Evolutionary conservation across 345 rosid species (phyloP).

Genomic region (Citrus sp.): DNA sequence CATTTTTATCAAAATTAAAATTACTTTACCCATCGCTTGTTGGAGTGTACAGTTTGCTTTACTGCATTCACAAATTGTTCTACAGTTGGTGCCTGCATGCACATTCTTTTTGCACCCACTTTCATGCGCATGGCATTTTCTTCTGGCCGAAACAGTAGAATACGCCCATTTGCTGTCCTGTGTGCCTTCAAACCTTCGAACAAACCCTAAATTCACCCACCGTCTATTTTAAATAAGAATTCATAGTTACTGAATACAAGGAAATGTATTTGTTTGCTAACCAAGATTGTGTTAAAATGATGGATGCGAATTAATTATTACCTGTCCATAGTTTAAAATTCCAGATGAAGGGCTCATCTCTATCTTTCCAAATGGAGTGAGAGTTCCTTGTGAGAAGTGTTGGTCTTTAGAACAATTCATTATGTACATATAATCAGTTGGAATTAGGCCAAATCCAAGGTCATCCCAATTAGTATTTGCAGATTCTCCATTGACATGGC

Average conservation of each 20-base stretch:
- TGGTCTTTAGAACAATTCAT: constrained; percentile 27
- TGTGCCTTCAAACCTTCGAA: constrained; percentile 37
- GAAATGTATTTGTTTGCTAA: no score
- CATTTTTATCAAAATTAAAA: no score
- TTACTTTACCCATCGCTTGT: constrained; percentile 29
- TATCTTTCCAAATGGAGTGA: constrained; percentile 38
- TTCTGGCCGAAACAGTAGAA: constrained; percentile 37
- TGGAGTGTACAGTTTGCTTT: constrained; percentile 47
- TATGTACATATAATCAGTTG: constrained; percentile 34
- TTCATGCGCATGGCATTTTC: constrained; percentile 40
- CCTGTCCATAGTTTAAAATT: constrained; percentile 65
- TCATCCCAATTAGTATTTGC: constrained; percentile 32
- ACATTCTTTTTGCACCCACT: constrained; percentile 53
- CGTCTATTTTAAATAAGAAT: no score
- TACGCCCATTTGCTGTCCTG: constrained; percentile 19
- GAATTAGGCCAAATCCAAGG: constrained; percentile 27
- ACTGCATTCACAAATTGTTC: constrained; percentile 54
- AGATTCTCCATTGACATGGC: not conserved
- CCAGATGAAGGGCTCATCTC: constrained; percentile 49
- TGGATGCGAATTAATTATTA: not conserved
- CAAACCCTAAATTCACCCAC: constrained; percentile 23
- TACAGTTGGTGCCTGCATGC: constrained; percentile 52
- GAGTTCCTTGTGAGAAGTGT: constrained; percentile 30
- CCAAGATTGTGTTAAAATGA: not conserved
- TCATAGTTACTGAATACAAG: no score